These are phyloP conservation scores for Kodamaea restingae DNA, from an alignment of 805 yeast genomes.

Conservation along the genomic window DNA sequence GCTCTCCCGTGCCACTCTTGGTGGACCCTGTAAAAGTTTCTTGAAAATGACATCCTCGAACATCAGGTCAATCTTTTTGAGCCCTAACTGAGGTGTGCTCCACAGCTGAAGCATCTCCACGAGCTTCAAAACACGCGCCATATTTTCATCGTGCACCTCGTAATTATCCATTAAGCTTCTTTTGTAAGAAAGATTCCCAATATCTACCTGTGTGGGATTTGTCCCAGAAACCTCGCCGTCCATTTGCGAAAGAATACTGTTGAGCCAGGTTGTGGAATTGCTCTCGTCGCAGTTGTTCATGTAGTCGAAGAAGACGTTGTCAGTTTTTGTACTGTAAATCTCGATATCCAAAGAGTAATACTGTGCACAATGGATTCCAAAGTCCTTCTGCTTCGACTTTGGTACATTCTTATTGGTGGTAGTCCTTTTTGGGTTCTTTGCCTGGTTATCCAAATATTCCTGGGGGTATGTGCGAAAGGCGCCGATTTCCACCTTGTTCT, in stretches of 20 bases:
- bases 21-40: slow-evolving; percentile 10
- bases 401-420: slow-evolving; percentile 29
- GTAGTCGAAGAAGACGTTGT: slow-evolving; percentile 22
- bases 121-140: slow-evolving; percentile 9
- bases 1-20: slow-evolving; percentile 3
- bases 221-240: slow-evolving; percentile 5
- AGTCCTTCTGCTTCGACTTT: slow-evolving; percentile 52
- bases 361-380: slow-evolving; percentile 65
- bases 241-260: slow-evolving; percentile 7
- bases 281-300: slow-evolving; percentile 10
- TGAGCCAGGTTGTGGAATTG: slow-evolving; percentile 13
- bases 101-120: slow-evolving; percentile 10
- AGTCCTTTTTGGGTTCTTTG: slow-evolving; percentile 9
- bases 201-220: background rate
- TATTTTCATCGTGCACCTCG: slow-evolving; percentile 9
- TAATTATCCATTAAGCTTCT: slow-evolving; percentile 5
- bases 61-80: slow-evolving; percentile 6
- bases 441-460: slow-evolving; percentile 16
- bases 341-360: slow-evolving; percentile 66
- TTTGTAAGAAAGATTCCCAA: slow-evolving; percentile 1
- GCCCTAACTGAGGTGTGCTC: background rate
- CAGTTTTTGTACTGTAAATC: slow-evolving; percentile 52
- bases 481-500: slow-evolving; percentile 75
- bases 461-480: slow-evolving; percentile 75
- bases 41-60: slow-evolving; percentile 12